Evolutionary conservation across 1,284 basidiomycete genomes (phyloP).

Genomic region (Ceratobasidium papillatum): DNA sequence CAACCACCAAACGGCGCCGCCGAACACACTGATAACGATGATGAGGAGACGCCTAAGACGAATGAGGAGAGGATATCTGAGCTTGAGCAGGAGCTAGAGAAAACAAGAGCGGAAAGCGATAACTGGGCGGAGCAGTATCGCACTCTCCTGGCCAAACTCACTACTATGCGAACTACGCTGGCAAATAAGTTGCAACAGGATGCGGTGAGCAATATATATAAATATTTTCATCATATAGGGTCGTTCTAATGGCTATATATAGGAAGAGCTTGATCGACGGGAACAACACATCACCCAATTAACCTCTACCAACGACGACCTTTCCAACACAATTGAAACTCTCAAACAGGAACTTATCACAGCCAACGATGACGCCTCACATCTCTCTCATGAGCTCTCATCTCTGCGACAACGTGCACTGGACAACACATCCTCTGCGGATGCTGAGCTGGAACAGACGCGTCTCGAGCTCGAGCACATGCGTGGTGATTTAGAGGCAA

Average conservation of each 20-base stretch:
- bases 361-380: constrained; percentile 77
- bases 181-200: constrained; percentile 96
- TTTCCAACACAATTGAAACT: constrained; percentile 73
- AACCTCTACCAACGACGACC: constrained; percentile 76
- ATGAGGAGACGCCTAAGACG: constrained; percentile 18
- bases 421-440: constrained; percentile 42
- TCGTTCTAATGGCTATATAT: constrained; percentile 43
- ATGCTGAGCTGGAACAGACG: constrained; percentile 71
- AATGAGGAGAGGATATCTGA: constrained; percentile 41
- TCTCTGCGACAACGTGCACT: constrained; percentile 60
- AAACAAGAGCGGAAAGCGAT: constrained; percentile 79
- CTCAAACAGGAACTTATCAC: constrained; percentile 79
- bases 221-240: not conserved
- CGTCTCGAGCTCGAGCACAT: constrained; percentile 69
- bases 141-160: constrained; percentile 86
- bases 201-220: constrained; percentile 71
- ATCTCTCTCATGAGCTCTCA: constrained; percentile 73
- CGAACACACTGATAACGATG: constrained; percentile 1
- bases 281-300: constrained; percentile 83
- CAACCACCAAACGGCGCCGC: constrained; percentile 22
- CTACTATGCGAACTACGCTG: constrained; percentile 90
- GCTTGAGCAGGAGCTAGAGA: constrained; percentile 54
- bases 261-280: constrained; percentile 96
- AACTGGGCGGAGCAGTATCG: constrained; percentile 84
- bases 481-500: constrained; percentile 73